Evolutionary conservation across 2,329 filamentous ascomycete species (phyloP).

Genomic region (Achaetomium macrosporum): DNA sequence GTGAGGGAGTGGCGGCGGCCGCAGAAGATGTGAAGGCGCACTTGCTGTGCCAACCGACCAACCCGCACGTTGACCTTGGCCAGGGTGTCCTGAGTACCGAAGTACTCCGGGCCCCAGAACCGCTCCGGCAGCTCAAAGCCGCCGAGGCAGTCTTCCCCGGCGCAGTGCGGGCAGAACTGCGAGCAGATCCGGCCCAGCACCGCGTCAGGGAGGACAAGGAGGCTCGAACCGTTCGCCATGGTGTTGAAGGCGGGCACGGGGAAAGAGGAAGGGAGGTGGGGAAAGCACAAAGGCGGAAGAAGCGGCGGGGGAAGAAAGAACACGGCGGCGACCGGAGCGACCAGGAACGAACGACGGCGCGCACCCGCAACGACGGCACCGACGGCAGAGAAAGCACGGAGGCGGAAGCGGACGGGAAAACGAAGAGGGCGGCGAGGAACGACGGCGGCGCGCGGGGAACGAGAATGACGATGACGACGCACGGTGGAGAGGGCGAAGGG

Average conservation of each 20-base stretch:
- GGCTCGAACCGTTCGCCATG: background rate
- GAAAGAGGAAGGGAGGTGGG: background rate
- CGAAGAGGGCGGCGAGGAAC: too few species aligned
- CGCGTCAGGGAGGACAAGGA: background rate
- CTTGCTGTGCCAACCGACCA: background rate
- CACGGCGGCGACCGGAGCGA: too few species aligned
- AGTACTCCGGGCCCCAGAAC: background rate
- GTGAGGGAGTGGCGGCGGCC: background rate
- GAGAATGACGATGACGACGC: too few species aligned
- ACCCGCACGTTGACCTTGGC: background rate
- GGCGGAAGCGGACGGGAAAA: too few species aligned
- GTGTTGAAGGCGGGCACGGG: background rate
- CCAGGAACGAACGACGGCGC: too few species aligned
- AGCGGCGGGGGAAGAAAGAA: too few species aligned
- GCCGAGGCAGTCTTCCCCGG: constrained; percentile 4
- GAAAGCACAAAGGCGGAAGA: background rate
- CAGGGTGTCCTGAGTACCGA: constrained; percentile 4
- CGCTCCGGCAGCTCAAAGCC: background rate
- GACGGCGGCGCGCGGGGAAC: too few species aligned
- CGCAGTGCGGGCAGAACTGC: constrained; percentile 11
- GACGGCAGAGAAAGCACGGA: too few species aligned
- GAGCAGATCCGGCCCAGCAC: constrained; percentile 2
- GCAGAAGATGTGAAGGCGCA: constrained; percentile 1
- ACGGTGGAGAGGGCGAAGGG: too few species aligned
- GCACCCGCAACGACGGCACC: too few species aligned